Evolutionary conservation across 805 yeast genomes (phyloP).

Genomic region (Suhomyces sp.): DNA sequence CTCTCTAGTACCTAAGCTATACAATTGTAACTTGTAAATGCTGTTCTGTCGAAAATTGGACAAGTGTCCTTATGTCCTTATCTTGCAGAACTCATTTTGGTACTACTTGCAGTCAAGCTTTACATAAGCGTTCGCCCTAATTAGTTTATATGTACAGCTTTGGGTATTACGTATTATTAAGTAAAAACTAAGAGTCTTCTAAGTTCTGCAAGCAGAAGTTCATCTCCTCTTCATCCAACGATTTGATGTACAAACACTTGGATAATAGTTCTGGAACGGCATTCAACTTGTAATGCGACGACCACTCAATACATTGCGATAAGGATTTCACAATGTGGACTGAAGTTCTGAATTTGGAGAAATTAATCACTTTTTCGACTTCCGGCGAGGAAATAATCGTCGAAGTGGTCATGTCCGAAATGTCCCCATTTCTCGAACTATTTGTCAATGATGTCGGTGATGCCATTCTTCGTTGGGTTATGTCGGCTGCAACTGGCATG

Average conservation of each 20-base stretch:
- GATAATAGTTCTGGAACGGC: constrained; percentile 65
- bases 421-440: background rate
- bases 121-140: too few species aligned
- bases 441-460: background rate
- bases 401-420: constrained; percentile 9
- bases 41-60: background rate
- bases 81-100: too few species aligned
- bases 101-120: too few species aligned
- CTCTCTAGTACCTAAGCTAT: too few species aligned
- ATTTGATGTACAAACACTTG: constrained; percentile 77
- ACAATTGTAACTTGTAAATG: too few species aligned
- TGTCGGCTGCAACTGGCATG: background rate
- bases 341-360: constrained; percentile 71
- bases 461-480: background rate
- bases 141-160: background rate
- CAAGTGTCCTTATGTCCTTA: background rate
- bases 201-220: constrained; percentile 25
- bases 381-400: constrained; percentile 11
- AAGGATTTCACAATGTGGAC: constrained; percentile 76
- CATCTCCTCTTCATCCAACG: constrained; percentile 74
- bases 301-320: constrained; percentile 82
- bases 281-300: constrained; percentile 58
- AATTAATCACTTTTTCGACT: constrained; percentile 56
- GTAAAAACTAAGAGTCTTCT: constrained; percentile 1
- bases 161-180: background rate